phyloP scores from a whole-genome alignment of 2,329 filamentous ascomycete species.

The Colletotrichum coccodes region DNA sequence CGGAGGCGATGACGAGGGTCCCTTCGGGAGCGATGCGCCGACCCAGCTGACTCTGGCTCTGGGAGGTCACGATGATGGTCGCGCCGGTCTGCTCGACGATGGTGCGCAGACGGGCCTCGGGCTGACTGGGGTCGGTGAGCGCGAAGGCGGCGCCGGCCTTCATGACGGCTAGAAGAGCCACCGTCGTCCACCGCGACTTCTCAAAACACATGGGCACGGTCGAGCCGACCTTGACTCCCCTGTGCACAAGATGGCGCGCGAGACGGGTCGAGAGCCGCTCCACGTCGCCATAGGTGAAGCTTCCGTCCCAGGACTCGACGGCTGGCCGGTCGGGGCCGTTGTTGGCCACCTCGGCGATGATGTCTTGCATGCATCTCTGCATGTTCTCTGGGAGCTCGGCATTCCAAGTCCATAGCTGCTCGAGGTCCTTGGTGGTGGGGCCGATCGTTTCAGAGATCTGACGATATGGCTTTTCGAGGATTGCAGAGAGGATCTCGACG shows the following conservation, averaged over 20 bases:
- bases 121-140: slow-evolving; percentile 58
- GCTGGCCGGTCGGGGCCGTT: slow-evolving; percentile 51
- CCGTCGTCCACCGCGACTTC: slow-evolving; percentile 57
- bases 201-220: slow-evolving; percentile 62
- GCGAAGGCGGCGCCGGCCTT: slow-evolving; percentile 60
- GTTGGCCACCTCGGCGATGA: slow-evolving; percentile 51
- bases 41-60: slow-evolving; percentile 49
- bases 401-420: slow-evolving; percentile 60
- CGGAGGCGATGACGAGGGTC: slow-evolving; percentile 46
- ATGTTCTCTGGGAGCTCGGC: slow-evolving; percentile 50
- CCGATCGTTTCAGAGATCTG: slow-evolving; percentile 27
- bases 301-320: slow-evolving; percentile 61
- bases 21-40: slow-evolving; percentile 46
- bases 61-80: slow-evolving; percentile 51
- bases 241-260: slow-evolving; percentile 48
- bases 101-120: slow-evolving; percentile 53
- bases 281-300: slow-evolving; percentile 56
- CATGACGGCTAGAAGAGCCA: slow-evolving; percentile 58
- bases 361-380: slow-evolving; percentile 56
- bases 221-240: slow-evolving; percentile 50
- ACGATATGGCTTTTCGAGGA: slow-evolving; percentile 30
- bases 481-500: slow-evolving; percentile 33
- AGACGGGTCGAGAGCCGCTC: slow-evolving; percentile 53
- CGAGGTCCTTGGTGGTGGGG: slow-evolving; percentile 48
- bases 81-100: slow-evolving; percentile 56